These are phyloP conservation scores for Microdochium bolleyi DNA, from an alignment of 2,329 filamentous ascomycete genomes.

Conservation along the genomic window DNA sequence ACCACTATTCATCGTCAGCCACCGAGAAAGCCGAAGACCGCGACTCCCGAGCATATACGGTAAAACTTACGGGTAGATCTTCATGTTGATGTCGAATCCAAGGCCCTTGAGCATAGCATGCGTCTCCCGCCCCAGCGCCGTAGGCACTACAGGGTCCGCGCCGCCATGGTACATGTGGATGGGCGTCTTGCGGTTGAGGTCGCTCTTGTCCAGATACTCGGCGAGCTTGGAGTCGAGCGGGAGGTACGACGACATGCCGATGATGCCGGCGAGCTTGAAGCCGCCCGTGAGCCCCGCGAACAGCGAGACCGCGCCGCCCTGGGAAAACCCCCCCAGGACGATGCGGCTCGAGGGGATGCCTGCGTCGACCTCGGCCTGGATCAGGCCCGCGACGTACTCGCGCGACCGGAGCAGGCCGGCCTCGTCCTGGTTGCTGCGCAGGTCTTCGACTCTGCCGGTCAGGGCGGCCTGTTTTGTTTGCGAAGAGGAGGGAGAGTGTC, in stretches of 20 bases:
- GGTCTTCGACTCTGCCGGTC: conserved; percentile 16
- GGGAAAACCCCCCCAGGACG: conserved; percentile 75
- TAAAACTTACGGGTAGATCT: conserved; percentile 62
- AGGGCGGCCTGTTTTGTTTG: conserved; percentile 10
- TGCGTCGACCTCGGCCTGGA: conserved; percentile 70
- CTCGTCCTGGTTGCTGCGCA: conserved; percentile 43
- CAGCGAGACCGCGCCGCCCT: conserved; percentile 83
- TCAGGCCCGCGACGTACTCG: conserved; percentile 69
- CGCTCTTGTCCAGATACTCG: conserved; percentile 44
- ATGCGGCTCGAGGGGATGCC: conserved; percentile 80
- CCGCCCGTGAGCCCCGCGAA: conserved; percentile 68
- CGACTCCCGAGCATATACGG: too few species aligned
- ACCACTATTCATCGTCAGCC: conserved; percentile 33
- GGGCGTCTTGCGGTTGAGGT: conserved; percentile 65
- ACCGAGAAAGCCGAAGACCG: not conserved
- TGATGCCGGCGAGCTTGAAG: conserved; percentile 76
- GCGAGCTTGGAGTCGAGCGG: conserved; percentile 58
- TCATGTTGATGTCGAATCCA: conserved; percentile 68
- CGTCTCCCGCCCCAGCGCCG: conserved; percentile 60
- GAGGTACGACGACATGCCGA: conserved; percentile 78
- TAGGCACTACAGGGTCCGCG: conserved; percentile 63
- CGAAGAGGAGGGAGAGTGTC: not conserved
- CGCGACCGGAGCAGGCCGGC: conserved; percentile 65
- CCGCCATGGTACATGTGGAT: conserved; percentile 89
- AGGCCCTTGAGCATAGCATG: conserved; percentile 57